phyloP scores from a whole-genome alignment of 2,329 filamentous ascomycete species.

The Pyrenophora tritici-repentis region DNA sequence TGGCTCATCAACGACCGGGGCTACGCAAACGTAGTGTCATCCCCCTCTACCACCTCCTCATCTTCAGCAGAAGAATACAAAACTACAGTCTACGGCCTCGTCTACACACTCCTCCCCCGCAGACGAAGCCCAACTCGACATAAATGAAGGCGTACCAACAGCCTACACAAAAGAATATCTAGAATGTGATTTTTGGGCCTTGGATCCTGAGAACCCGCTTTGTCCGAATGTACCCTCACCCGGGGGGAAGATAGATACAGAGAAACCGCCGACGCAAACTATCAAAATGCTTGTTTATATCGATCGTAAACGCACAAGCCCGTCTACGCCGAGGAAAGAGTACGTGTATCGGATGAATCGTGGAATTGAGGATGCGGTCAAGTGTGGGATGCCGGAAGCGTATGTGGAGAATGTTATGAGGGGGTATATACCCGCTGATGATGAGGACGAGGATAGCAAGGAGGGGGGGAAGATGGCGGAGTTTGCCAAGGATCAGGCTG shows the following conservation, averaged over 20 bases:
- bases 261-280: constrained; percentile 18
- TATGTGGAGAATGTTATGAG: constrained; percentile 64
- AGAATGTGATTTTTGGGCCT: constrained; percentile 51
- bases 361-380: constrained; percentile 64
- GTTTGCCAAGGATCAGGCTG: constrained; percentile 47
- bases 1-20: constrained; percentile 72
- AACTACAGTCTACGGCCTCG: constrained; percentile 42
- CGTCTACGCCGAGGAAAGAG: constrained; percentile 57
- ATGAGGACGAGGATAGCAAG: constrained; percentile 12
- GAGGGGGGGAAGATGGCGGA: constrained; percentile 13
- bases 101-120: constrained; percentile 31
- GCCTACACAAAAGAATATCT: constrained; percentile 63
- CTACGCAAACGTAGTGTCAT: constrained; percentile 71
- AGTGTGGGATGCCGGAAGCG: constrained; percentile 57
- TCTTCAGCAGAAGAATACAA: too few relatives aligned
- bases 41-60: too few relatives aligned
- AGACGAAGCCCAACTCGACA: constrained; percentile 42
- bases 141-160: constrained; percentile 65
- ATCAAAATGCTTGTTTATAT: constrained; percentile 63
- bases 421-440: constrained; percentile 52
- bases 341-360: constrained; percentile 68
- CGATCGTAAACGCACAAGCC: constrained; percentile 51
- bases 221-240: not conserved
- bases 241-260: constrained; percentile 25
- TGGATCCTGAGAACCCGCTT: too few relatives aligned